A percentile compares a stretch with the other conserved stretches of the same genome.
phyloP scores from a whole-genome alignment of 108 stramenopile species.

The Skeletonema marinoi region DNA sequence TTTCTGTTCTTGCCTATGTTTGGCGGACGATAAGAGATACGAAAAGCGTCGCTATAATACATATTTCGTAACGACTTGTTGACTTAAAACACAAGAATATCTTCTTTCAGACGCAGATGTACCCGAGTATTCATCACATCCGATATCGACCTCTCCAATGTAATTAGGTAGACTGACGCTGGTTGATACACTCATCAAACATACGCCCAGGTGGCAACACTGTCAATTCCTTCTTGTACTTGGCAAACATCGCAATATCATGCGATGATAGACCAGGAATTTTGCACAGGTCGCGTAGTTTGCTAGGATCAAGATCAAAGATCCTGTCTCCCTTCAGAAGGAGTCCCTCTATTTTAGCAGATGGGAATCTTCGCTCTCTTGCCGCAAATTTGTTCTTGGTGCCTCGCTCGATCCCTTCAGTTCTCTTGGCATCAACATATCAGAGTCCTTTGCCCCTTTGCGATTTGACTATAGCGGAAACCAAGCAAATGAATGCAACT shows the following conservation, averaged over 20 bases:
- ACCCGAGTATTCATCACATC: neutral
- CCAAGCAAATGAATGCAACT: too few species aligned
- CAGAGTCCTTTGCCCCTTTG: too few species aligned
- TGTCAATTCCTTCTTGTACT: slow-evolving; percentile 67
- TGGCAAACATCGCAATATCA: slow-evolving; percentile 66
- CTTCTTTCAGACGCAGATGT: neutral
- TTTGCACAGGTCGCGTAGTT: slow-evolving; percentile 63
- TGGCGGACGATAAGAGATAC: too few species aligned
- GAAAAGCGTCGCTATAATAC: too few species aligned
- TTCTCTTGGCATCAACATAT: too few species aligned
- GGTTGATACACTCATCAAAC: slow-evolving; percentile 74
- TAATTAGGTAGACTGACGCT: slow-evolving; percentile 68
- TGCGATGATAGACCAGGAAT: slow-evolving; percentile 58
- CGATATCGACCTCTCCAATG: neutral
- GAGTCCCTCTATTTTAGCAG: too few species aligned
- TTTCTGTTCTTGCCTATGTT: neutral
- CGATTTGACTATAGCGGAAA: too few species aligned
- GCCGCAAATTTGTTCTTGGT: too few species aligned
- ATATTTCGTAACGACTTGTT: neutral
- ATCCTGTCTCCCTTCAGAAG: too few species aligned
- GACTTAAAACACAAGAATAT: neutral
- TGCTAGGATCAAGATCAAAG: neutral
- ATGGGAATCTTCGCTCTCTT: too few species aligned
- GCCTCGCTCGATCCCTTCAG: too few species aligned
- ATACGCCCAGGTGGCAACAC: slow-evolving; percentile 64